Base-by-base conservation (phyloP, 2,329 filamentous ascomycete genomes). In the Scedosporium apiospermum region DNA sequence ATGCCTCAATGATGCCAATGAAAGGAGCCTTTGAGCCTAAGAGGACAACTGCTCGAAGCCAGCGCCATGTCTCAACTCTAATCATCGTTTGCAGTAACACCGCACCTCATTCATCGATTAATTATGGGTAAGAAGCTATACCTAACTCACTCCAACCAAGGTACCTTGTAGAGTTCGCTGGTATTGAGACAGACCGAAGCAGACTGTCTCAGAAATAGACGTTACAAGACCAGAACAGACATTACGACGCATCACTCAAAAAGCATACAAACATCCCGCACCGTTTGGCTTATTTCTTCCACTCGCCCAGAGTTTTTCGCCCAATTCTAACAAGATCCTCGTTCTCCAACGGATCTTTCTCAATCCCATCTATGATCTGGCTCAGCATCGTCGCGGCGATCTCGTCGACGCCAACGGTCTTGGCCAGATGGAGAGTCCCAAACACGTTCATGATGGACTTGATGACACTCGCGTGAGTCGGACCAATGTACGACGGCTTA, bases 331-430 rank as follows among this genome's bases (percentile, higher is more conserved):
- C 70, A 65, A 81, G 55, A 59, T 83, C 79, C 1, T 72, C 70
- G 57, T 78, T 79, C 59, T 68, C 49, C 21, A 82, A 65, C 1
- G 76, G 73, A 0, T 82, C 78, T 66, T 77, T 78, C 58, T 77
- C 75, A 42, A 81, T 75, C 0, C 81, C 80, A 34, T 75, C 68
- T 1, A 78, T 57, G 0, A 73, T 75, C 64, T 80, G 76, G 14
- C 80, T 69, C 5, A 83, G 57, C 67, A 83, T 67, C 0, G 75
- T 75, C 0, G 77, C 75, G 0, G 77, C 70, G 30, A 81, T 66
- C 18, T 79, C 74, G 1, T 63, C 65, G 1, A 78, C 64, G 4
- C 67, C 65, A 1, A 81, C 69, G 1, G 65, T 71, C 0, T 75
- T 38, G 7, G 38, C 23, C 16, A 51, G 44, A 5, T 69, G 51